Base-by-base conservation (phyloP, 1,139 yeast genomes). In the Blastobotrys apis region DNA sequence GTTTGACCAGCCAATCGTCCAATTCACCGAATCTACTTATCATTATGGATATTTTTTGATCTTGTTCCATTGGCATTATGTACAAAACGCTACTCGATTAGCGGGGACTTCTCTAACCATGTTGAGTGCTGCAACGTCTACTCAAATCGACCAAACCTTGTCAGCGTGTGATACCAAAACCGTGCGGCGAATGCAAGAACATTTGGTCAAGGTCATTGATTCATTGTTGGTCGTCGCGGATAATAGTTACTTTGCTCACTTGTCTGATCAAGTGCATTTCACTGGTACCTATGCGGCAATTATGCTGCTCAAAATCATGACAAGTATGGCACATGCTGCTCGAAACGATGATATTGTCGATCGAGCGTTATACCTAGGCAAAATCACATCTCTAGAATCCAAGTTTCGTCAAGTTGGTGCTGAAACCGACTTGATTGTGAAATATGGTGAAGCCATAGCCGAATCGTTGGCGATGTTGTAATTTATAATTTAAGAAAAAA, bases 21-120 rank as follows among this genome's bases (percentile, higher is more conserved):
- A 85, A 58, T 84, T 84, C 64, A 84, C 84, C 6, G 92, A 83
- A 55, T 75, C 82, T 46, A 81, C 83, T 42, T 82, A 79, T 59
- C 79, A 83, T 60, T 83, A 81, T 53, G 77, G 83, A 43, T 72
- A 75, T 47, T 67, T 83, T 44, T 64, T 80, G 48, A 73, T 81
- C 1, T 63, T 67, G 29, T 69, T 69, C 50, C 67, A 62, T 48
- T 59, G 64, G 61, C 60, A 60, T 32, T 56, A 60, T 38, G 44
- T 47, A 15, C 45, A 43, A 30, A 41, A 44, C 26, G 45, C 47
- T 4, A 40, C 52, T 15, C 38, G 45, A 20, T 17, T 45, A 26
- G 33, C 44, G 13, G 42, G 45, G 3, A 36, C 41, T 19, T 30
- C 43, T 21, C 38, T 47, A 13, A 45, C 44, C 9, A 22, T 41